phyloP scores from a whole-genome alignment of 257 asterid genomes.

The Parsonsia alboflavescens region DNA sequence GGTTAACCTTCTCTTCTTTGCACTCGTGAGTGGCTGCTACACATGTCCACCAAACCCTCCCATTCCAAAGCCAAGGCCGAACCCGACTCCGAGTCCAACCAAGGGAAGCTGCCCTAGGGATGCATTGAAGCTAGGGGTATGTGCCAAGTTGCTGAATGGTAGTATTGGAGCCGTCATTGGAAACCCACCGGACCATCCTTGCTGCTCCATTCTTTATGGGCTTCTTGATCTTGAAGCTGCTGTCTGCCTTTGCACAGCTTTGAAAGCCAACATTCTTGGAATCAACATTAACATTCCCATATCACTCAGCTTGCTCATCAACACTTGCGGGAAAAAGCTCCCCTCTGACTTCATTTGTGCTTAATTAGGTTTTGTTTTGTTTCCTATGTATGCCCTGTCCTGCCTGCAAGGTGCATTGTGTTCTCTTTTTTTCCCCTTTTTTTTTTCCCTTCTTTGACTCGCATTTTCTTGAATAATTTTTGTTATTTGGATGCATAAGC shows the following conservation, averaged over 20 bases:
- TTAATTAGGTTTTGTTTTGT: conserved; percentile 9
- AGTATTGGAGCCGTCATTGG: conserved; percentile 48
- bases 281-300: conserved; percentile 63
- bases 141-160: conserved; percentile 59
- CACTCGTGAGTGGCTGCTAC: conserved; percentile 43
- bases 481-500: neutral
- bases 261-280: conserved; percentile 65
- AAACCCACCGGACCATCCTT: conserved; percentile 57
- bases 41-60: conserved; percentile 25
- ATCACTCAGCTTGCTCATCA: conserved; percentile 54
- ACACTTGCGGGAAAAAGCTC: conserved; percentile 60
- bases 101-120: conserved; percentile 62
- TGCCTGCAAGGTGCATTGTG: neutral
- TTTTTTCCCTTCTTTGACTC: neutral
- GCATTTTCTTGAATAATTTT: neutral
- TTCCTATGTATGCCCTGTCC: neutral
- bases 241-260: conserved; percentile 68
- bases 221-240: conserved; percentile 65
- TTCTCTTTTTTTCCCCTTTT: too few species aligned
- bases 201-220: conserved; percentile 63
- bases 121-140: conserved; percentile 54
- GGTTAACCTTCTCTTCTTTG: conserved; percentile 39
- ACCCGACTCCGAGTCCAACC: conserved; percentile 29
- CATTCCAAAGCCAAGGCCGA: conserved; percentile 21
- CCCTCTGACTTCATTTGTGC: conserved; percentile 68